These are phyloP conservation scores for Candida corydali DNA, from an alignment of 805 yeast species.

Conservation along the genomic window DNA sequence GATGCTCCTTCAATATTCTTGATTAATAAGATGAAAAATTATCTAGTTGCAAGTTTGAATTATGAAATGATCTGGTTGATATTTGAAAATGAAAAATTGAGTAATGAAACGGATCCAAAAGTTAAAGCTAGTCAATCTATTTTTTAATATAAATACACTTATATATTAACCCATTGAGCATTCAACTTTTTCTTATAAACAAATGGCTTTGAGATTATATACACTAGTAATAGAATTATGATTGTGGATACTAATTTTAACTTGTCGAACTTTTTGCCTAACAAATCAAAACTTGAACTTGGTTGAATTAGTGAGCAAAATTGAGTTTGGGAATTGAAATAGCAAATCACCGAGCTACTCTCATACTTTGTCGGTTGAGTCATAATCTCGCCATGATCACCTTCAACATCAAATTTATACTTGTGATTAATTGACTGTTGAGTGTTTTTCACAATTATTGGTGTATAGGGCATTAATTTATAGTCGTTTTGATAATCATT, in stretches of 20 bases:
- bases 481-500: conserved; percentile 55
- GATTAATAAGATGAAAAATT: conserved; percentile 29
- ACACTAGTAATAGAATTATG: conserved; percentile 42
- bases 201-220: conserved; percentile 52
- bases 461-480: conserved; percentile 59
- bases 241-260: conserved; percentile 60
- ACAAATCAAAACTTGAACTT: conserved; percentile 75
- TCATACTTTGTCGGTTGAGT: conserved; percentile 62
- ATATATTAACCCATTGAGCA: conserved; percentile 45
- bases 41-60: conserved; percentile 31
- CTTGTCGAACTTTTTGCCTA: conserved; percentile 66
- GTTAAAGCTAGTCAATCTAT: conserved; percentile 16
- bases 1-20: conserved; percentile 20
- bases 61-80: conserved; percentile 40
- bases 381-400: conserved; percentile 17
- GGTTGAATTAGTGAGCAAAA: conserved; percentile 80
- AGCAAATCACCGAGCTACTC: conserved; percentile 72
- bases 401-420: conserved; percentile 18
- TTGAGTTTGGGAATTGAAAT: conserved; percentile 54
- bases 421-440: conserved; percentile 34
- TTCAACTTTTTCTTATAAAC: conserved; percentile 52
- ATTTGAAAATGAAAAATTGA: conserved; percentile 20
- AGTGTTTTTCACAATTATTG: conserved; percentile 47
- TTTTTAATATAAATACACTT: conserved; percentile 5
- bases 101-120: conserved; percentile 6